A percentile compares a stretch with the other conserved stretches of the same genome.
Conservation (phyloP, 495 filamentous ascomycete species). For the Penicillium dipodomyicola region DNA sequence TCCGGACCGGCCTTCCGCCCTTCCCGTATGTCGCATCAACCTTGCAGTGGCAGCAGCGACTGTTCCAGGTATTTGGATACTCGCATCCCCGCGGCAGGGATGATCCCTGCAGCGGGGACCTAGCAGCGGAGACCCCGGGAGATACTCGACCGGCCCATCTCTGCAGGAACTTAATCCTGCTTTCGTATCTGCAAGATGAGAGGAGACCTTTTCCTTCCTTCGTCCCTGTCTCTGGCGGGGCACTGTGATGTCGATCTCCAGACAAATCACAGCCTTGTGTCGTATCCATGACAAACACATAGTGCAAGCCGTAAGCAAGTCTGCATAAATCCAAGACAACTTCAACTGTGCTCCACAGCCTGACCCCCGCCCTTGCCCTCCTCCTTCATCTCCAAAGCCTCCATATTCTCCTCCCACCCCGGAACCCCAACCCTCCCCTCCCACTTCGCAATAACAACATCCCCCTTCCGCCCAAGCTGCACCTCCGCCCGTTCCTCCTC, state of each 20-base stretch:
- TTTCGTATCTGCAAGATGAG: neutral
- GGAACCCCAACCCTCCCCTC: slow-evolving; percentile 47
- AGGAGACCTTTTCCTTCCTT: neutral
- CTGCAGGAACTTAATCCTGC: slow-evolving; percentile 3
- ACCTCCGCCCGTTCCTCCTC: slow-evolving; percentile 31
- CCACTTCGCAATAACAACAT: slow-evolving; percentile 47
- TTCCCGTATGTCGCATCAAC: slow-evolving; percentile 9
- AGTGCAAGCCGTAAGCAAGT: neutral
- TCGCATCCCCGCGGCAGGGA: neutral
- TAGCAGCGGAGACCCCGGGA: slow-evolving; percentile 11
- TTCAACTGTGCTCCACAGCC: slow-evolving; percentile 12
- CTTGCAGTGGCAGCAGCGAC: slow-evolving; percentile 21
- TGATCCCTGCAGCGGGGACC: slow-evolving; percentile 22
- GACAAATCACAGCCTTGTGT: neutral
- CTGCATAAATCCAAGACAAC: slow-evolving; percentile 2
- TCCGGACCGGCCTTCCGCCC: slow-evolving; percentile 21
- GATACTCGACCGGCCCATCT: slow-evolving; percentile 1
- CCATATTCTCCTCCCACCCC: slow-evolving; percentile 47
- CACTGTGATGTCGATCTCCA: slow-evolving; percentile 1
- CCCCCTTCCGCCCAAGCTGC: slow-evolving; percentile 30
- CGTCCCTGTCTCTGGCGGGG: neutral
- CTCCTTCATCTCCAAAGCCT: slow-evolving; percentile 41
- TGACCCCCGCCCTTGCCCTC: slow-evolving; percentile 9
- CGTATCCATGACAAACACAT: slow-evolving; percentile 6
- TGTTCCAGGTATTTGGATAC: slow-evolving; percentile 16